Evolutionary conservation across 306 rosid species (phyloP), one percentile per base, ranked within the genome.

Genomic region (Lathyrus tuberosus): DNA sequence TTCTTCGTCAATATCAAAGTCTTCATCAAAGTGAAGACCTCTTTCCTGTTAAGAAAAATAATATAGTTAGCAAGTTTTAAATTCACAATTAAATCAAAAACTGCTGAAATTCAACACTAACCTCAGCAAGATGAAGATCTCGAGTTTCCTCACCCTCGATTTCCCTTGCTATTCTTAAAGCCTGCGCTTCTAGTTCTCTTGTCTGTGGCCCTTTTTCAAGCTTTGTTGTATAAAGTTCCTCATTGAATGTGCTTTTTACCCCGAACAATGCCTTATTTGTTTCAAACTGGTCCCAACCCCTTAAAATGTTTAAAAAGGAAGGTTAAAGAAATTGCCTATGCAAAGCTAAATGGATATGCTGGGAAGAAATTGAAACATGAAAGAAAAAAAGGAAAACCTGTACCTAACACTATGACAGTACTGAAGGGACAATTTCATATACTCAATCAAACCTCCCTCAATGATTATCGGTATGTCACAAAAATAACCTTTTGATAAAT

Each of bases 241-340:
- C 97, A 57, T 91, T 77, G 79, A 90, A 94, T 33, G 97, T 87
- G 80, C 97, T 94, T 84, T 86, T 91, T 44, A 91, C 96, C 76
- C 99, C 99, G 74, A 94, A 94, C 73, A 94, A 78, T 28, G 91
- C 59, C 81, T 84, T 84, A 65, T 94, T 94, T 37, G 91, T 88
- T 83, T 86, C 86, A 84, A 94, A 94, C 62, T 94, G 99, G 80
- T 94, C 83, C 99, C 99, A 94, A 38, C 86, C 87, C 86, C 99
- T 91, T 66, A 5, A 73, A 80, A 75, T 17, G 43, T 16, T 10
- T 2, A 40, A 65, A 42, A 78, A 24, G 35, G 5, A 20, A 40
- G 62, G 67, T 20, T 67, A 16, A 10, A 30, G 12, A 42, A 65
- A 54, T 9, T 40, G n/a, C 22, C 66, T 24, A 47, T 5, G 42